Conservation (phyloP, 2,329 filamentous ascomycete genomes). For the Metarhizium sp. region DNA sequence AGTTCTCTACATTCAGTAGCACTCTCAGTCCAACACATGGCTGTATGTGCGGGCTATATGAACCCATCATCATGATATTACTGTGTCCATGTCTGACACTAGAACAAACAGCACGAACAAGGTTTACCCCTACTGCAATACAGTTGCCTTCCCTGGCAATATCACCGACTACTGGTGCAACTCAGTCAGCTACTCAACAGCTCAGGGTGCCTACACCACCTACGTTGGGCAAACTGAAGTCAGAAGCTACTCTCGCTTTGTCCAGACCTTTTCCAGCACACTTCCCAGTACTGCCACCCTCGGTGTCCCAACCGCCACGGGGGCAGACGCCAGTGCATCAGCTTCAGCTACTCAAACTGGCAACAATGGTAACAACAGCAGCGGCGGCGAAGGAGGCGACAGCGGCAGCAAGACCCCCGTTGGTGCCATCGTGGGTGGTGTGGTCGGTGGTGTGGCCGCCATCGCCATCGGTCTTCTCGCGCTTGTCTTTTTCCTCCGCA, state of each 20-base stretch:
- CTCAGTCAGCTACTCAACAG: slow-evolving; percentile 19
- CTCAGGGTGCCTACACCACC: slow-evolving; percentile 30
- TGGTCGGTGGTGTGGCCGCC: slow-evolving; percentile 26
- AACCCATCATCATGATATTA: no score
- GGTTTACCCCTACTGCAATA: slow-evolving; percentile 32
- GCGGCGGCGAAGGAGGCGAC: background rate
- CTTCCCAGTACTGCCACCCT: background rate
- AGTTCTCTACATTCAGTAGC: background rate
- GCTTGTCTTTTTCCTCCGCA: slow-evolving; percentile 22
- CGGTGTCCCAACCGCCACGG: background rate
- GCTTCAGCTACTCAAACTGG: background rate
- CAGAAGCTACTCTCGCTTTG: background rate
- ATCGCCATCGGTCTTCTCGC: slow-evolving; percentile 20
- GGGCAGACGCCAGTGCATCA: background rate
- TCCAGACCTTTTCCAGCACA: background rate
- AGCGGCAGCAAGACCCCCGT: slow-evolving; percentile 14
- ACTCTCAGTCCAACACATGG: background rate
- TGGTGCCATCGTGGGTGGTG: slow-evolving; percentile 28
- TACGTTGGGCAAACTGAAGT: slow-evolving; percentile 24
- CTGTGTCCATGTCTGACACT: background rate
- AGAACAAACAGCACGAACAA: slow-evolving; percentile 23
- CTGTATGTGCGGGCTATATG: no score
- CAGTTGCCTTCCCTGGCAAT: slow-evolving; percentile 29
- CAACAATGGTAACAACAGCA: background rate
- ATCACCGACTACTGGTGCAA: slow-evolving; percentile 37